Percentiles rank a stretch among this genome's conserved stretches.
These are phyloP conservation scores for Rutidosis leptorrhynchoides DNA, from an alignment of 129 eudicot species.

Conservation along the genomic window DNA sequence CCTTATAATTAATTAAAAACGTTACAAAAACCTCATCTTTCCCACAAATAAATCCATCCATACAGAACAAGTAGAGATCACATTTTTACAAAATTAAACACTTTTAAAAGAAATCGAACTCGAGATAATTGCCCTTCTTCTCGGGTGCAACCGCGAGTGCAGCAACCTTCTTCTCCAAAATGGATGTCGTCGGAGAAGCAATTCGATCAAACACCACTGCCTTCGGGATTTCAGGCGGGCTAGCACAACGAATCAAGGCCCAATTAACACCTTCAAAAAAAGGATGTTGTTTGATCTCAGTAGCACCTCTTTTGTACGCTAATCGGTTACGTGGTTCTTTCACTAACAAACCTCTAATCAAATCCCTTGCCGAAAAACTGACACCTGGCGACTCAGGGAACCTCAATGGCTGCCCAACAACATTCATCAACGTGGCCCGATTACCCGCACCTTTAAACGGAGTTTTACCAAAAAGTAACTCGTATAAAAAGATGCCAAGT, in stretches of 20 bases:
- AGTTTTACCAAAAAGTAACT: conserved; percentile 73
- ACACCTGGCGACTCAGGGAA: conserved; percentile 87
- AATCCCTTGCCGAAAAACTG: conserved; percentile 76
- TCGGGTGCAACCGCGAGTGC: conserved; percentile 36
- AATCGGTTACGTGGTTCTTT: conserved; percentile 79
- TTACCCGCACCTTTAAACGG: conserved; percentile 89
- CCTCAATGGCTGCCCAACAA: conserved; percentile 77
- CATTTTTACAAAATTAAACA: conserved; percentile 9
- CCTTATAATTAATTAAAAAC: conserved; percentile 28
- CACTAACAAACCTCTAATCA: conserved; percentile 79
- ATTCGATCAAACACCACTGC: conserved; percentile 53
- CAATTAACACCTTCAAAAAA: conserved; percentile 95
- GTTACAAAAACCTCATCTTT: conserved; percentile 20
- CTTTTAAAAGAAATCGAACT: conserved; percentile 76
- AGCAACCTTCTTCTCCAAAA: conserved; percentile 45
- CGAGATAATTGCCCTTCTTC: conserved; percentile 73
- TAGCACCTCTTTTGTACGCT: conserved; percentile 83
- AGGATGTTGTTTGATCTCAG: conserved; percentile 88
- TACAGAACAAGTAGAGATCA: conserved; percentile 11
- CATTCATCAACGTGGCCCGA: conserved; percentile 77
- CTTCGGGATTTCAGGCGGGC: conserved; percentile 87
- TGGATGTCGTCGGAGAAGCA: conserved; percentile 36
- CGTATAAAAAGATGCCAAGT: conserved; percentile 75
- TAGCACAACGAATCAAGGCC: conserved; percentile 92
- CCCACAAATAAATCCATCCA: conserved; percentile 16